These are phyloP conservation scores for Hapsidospora chrysogenum DNA, from an alignment of 495 filamentous ascomycete genomes.

Conservation along the genomic window DNA sequence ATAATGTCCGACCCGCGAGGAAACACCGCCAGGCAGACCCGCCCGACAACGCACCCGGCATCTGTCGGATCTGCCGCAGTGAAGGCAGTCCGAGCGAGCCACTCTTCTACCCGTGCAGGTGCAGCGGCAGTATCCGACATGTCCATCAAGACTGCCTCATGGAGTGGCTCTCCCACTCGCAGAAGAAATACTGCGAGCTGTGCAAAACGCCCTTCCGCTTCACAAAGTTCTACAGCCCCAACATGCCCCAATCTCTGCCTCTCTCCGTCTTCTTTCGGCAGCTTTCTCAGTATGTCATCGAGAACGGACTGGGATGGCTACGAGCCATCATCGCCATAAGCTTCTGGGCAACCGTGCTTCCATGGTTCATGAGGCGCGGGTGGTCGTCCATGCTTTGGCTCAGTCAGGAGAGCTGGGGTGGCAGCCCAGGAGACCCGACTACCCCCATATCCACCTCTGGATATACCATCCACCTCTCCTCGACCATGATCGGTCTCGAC, in stretches of 20 bases:
- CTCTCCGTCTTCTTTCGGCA: conserved; percentile 62
- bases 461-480: not conserved
- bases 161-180: conserved; percentile 94
- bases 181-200: conserved; percentile 98
- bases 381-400: conserved; percentile 93
- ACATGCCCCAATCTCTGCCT: conserved; percentile 78
- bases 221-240: conserved; percentile 86
- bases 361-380: conserved; percentile 77
- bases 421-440: conserved; percentile 6
- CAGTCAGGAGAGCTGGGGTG: conserved; percentile 77
- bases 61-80: conserved; percentile 87
- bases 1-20: too few species aligned
- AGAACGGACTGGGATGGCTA: conserved; percentile 56
- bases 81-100: conserved; percentile 74
- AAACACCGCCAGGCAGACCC: too few species aligned
- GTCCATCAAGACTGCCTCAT: conserved; percentile 96
- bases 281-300: conserved; percentile 50
- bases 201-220: conserved; percentile 98
- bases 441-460: conserved; percentile 6
- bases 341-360: conserved; percentile 79
- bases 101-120: conserved; percentile 95
- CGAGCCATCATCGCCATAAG: conserved; percentile 61
- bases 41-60: conserved; percentile 38
- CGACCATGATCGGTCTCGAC: conserved; percentile 1
- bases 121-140: conserved; percentile 94